A percentile compares a stretch with the other conserved stretches of the same genome.
Conservation (phyloP, 805 yeast species). For the Myxozyma udenii region DNA sequence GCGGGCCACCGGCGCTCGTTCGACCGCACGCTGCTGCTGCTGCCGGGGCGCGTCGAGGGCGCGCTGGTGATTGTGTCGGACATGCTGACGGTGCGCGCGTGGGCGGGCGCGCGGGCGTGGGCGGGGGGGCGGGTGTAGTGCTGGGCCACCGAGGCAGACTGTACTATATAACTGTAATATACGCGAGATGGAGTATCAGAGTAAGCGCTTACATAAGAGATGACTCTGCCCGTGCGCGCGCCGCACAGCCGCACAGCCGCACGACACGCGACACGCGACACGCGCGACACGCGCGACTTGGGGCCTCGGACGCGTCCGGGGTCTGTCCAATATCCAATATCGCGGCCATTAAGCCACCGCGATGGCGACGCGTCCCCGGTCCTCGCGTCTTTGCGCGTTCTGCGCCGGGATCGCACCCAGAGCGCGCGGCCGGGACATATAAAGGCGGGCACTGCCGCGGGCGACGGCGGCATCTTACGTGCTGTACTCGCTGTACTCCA, state of each 20-base stretch:
- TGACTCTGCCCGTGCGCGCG: background rate
- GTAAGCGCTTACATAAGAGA: background rate
- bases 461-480: too few relatives aligned
- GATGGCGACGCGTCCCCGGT: too few relatives aligned
- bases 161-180: background rate
- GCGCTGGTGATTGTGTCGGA: slow-evolving; percentile 85
- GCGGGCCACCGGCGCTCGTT: slow-evolving; percentile 41
- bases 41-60: slow-evolving; percentile 53
- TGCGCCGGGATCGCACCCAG: too few relatives aligned
- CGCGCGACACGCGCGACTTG: background rate
- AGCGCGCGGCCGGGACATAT: too few relatives aligned
- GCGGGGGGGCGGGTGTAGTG: background rate
- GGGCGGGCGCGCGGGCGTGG: slow-evolving; percentile 60
- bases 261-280: background rate
- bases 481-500: too few relatives aligned
- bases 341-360: too few relatives aligned
- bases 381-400: too few relatives aligned
- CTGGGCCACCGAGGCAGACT: too few relatives aligned
- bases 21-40: slow-evolving; percentile 78
- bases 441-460: too few relatives aligned
- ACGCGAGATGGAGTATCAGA: too few relatives aligned
- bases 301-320: background rate
- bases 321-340: too few relatives aligned
- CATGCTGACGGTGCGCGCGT: slow-evolving; percentile 63
- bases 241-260: background rate